Base-by-base conservation (phyloP, 768 basidiomycete species). In the Boletus bicolor region DNA sequence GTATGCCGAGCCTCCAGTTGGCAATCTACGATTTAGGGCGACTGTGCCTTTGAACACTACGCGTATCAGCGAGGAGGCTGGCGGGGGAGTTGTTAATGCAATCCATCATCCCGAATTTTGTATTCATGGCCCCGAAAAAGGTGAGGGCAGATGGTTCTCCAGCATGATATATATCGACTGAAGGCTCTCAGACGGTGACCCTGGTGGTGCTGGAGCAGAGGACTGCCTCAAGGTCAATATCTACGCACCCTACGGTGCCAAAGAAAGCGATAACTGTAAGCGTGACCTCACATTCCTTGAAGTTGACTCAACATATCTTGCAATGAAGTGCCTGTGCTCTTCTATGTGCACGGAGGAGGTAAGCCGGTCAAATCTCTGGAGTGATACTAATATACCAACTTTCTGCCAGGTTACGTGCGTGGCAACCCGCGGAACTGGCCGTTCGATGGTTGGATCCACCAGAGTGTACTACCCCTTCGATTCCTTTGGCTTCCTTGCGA, bases 211-310 rank as follows among this genome's bases (percentile, higher is more conserved):
- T 12, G 85, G 86, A 11, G 80, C 79, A 42, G 85, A 87, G 68
- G 84, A 86, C 58, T 87, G 84, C 58, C 67, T 87, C 35, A 85
- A 86, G 46, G 71, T 86, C n/a, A 84, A 87, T 64, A 75, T 87
- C 12, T 86, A 86, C 54, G 69, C 81, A 10, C 85, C 85, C 3
- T 69, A 73, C 7, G 75, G 76, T 7, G 76, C 78, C 4, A 79
- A 75, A 35, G 61, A 67, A 26, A 73, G 77, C 1, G 79, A 78
- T 56, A 77, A 81, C 34, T 60, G 83, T 84, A 56, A 60, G 81
- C 62, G 26, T 24, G 1, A 11, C 21, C 38, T 30, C 44, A 7
- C 8, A 32, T 36, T 42, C 9, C 5, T 28, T 34, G 48, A 37
- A 14, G 7, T 30, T 11, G 8, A 44, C 15, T 36, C 8, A 14